phyloP scores from a whole-genome alignment of 2,329 filamentous ascomycete genomes.

The Didymella exigua region DNA sequence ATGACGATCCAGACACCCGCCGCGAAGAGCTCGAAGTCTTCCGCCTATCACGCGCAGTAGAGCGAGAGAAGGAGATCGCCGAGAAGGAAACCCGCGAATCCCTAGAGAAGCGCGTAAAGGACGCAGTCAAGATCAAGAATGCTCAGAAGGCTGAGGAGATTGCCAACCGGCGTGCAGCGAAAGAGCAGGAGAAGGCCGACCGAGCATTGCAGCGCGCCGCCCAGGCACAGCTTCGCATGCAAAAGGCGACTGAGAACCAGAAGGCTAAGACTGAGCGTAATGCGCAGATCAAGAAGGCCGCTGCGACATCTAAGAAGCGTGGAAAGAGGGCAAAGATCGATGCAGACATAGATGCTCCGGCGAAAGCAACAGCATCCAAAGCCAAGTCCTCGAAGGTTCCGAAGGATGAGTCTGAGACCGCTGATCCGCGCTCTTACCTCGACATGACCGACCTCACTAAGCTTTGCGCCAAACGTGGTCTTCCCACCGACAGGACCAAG shows the following conservation, averaged over 20 bases:
- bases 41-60: conserved; percentile 25
- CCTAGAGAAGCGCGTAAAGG: conserved; percentile 23
- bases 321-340: neutral
- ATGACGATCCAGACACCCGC: conserved; percentile 49
- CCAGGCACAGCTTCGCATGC: conserved; percentile 22
- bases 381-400: neutral
- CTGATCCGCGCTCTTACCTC: conserved; percentile 35
- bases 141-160: conserved; percentile 34
- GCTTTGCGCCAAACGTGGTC: conserved; percentile 29
- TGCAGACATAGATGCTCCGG: neutral
- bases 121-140: conserved; percentile 23
- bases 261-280: conserved; percentile 23
- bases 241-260: conserved; percentile 24
- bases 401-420: conserved; percentile 22
- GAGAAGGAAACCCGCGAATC: conserved; percentile 22
- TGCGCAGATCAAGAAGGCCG: conserved; percentile 24
- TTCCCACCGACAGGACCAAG: conserved; percentile 22
- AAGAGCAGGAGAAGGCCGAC: conserved; percentile 25
- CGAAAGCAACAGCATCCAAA: neutral
- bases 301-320: conserved; percentile 1
- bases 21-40: conserved; percentile 35
- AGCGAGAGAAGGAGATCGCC: conserved; percentile 29
- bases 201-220: conserved; percentile 32
- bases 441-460: conserved; percentile 26
- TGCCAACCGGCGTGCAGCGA: conserved; percentile 22